Evolutionary conservation across 257 asterid genomes (phyloP), one percentile per base, ranked within the genome.

Genomic region (Dorcoceras hygrometricum): DNA sequence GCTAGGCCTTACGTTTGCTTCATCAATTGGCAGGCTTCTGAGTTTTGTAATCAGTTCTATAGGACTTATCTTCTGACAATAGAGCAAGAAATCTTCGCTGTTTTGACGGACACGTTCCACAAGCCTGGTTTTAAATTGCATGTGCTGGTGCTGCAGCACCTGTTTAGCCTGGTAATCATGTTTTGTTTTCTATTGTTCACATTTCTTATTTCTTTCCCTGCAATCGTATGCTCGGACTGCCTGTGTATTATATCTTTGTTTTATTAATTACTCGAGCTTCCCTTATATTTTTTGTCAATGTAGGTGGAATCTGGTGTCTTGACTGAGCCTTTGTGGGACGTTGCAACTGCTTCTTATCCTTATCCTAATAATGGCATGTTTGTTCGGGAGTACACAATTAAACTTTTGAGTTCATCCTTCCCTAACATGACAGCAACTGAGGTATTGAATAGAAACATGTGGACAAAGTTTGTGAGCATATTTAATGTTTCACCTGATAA

Each of bases 121-220:
- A 93, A 90, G 75, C 99, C 97, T 12, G 99, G 99, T 71, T 93
- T 93, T 83, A 93, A 93, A 76, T 72, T 93, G 83, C 99, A 93
- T 62, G 96, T 93, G 20, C 76, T 88, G 62, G 87, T 90, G 74
- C 84, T 93, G 81, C 97, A 88, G 69, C 89, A 93, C 71, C 76
- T 93, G 26, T 86, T 93, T 80, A 76, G 86, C 84, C 81, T 88
- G 97, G 99, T 93, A 90, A 72, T 67, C 65, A 43, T 46, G 63
- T 23, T 34, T 63, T 54, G 29, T 11, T 43, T 23, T 10, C 3
- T 73, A 14, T 25, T 25, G 18, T 55, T 28, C 34, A 3, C 24
- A 23, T 11, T 5, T 31, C 57, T 29, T 12, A 23, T 66, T 20
- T 16, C 9, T n/a, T 53, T 59, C 32, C 34, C 32, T 20, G 12